Conservation (phyloP, 2,329 filamentous ascomycete genomes). For the Ascochyta viciae-villosae region DNA sequence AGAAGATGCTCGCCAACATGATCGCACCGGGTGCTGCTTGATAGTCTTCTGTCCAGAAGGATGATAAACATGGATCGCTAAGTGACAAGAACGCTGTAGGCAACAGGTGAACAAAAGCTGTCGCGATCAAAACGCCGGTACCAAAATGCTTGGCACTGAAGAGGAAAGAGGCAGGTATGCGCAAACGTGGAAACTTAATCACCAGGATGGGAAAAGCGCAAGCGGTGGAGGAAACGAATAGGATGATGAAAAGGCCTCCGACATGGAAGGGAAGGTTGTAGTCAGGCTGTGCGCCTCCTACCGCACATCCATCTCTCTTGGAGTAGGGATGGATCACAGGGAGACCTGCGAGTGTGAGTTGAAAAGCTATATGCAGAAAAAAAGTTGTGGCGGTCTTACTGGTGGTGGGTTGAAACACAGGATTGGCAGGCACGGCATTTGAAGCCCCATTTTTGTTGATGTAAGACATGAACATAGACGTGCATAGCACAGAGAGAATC, state of each 20-base stretch:
- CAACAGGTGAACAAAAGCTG: constrained; percentile 78
- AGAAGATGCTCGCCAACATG: constrained; percentile 67
- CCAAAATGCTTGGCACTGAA: constrained; percentile 64
- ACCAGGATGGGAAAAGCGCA: constrained; percentile 69
- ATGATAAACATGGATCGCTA: constrained; percentile 59
- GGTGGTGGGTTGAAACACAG: constrained; percentile 10
- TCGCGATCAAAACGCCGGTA: constrained; percentile 82
- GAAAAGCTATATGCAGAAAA: neutral
- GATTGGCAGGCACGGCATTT: constrained; percentile 4
- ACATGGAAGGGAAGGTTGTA: constrained; percentile 43
- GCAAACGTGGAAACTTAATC: constrained; percentile 65
- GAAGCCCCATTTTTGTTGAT: constrained; percentile 12
- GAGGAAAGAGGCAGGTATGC: constrained; percentile 66
- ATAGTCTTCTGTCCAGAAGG: constrained; percentile 64
- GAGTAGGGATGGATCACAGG: constrained; percentile 14
- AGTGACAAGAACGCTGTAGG: constrained; percentile 63
- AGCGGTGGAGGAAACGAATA: constrained; percentile 51
- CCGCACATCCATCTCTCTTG: constrained; percentile 32
- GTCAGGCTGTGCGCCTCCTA: constrained; percentile 28
- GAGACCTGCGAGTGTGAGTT: constrained; percentile 10
- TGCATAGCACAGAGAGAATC: constrained; percentile 35
- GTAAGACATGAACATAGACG: constrained; percentile 34
- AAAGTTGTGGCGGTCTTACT: constrained; percentile 16
- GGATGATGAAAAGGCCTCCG: constrained; percentile 44
- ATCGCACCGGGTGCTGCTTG: constrained; percentile 68